phyloP scores from a whole-genome alignment of 345 rosid genomes.

The Moringa oleifera region DNA sequence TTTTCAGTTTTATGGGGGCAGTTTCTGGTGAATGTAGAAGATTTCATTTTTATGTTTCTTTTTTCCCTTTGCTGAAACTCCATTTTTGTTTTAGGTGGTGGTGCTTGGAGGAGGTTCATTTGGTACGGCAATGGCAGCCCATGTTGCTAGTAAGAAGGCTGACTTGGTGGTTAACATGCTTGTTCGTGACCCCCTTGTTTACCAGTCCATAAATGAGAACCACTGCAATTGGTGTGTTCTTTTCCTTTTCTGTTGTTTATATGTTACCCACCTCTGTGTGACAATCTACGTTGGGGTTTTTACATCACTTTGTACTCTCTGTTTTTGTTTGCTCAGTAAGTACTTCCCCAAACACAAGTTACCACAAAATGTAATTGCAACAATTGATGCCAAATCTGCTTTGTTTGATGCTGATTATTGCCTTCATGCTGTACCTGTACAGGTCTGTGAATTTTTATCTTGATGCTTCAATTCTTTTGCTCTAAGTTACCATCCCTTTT shows the following conservation, averaged over 20 bases:
- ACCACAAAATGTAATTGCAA: constrained; percentile 76
- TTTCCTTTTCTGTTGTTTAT: not conserved
- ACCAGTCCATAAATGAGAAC: constrained; percentile 55
- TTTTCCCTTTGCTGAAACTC: too few species aligned
- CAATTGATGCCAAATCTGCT: constrained; percentile 70
- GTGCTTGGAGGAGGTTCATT: constrained; percentile 98
- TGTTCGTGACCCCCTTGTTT: constrained; percentile 66
- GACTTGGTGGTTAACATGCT: constrained; percentile 75
- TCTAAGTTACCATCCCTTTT: too few species aligned
- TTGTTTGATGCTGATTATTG: constrained; percentile 77
- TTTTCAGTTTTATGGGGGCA: too few species aligned
- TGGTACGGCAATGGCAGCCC: constrained; percentile 96
- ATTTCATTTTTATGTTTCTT: too few species aligned
- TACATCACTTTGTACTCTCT: not conserved
- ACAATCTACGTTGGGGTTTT: not conserved
- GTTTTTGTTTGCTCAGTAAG: constrained; percentile 35
- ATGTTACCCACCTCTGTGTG: not conserved
- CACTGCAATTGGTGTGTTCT: constrained; percentile 50
- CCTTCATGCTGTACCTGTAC: constrained; percentile 91
- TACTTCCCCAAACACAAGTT: constrained; percentile 78
- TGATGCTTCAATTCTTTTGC: too few species aligned
- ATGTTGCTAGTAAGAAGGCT: constrained; percentile 65
- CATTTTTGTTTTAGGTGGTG: constrained; percentile 53
- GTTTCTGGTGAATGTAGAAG: too few species aligned
- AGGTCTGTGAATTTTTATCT: too few species aligned